phyloP scores from a whole-genome alignment of 768 basidiomycete species.

The Leccinum arenicola region DNA sequence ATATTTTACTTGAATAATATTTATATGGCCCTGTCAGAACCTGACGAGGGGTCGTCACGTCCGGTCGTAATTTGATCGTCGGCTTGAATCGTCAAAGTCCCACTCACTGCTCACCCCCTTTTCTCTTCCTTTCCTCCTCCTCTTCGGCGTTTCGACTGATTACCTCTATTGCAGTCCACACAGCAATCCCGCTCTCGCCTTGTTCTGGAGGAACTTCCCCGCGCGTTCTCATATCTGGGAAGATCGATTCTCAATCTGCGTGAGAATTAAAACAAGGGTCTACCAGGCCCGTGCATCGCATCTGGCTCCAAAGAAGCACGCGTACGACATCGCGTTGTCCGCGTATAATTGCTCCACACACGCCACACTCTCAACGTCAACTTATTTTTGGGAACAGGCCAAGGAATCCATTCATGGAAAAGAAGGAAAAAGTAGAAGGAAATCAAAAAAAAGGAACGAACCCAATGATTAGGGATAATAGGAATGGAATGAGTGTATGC shows the following conservation, averaged over 20 bases:
- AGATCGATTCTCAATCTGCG: conserved; percentile 8
- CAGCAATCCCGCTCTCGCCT: not conserved
- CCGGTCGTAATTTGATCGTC: not conserved
- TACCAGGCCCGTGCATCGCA: conserved; percentile 1
- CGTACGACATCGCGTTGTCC: not conserved
- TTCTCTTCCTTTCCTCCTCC: not conserved
- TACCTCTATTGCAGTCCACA: not conserved
- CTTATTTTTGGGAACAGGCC: conserved; percentile 7
- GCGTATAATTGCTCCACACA: not conserved
- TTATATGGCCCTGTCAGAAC: not conserved
- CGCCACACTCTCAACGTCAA: conserved; percentile 4
- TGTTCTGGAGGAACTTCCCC: not conserved
- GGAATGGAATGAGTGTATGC: conserved; percentile 25
- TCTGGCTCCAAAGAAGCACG: not conserved
- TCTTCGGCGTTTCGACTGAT: not conserved
- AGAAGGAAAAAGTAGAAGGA: not conserved
- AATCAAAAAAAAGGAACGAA: not conserved
- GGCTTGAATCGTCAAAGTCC: not conserved
- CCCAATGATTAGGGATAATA: conserved; percentile 9
- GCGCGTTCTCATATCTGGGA: conserved; percentile 16
- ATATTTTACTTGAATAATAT: not conserved
- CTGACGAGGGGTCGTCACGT: not conserved
- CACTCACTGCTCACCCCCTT: not conserved
- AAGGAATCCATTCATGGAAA: conserved; percentile 18
- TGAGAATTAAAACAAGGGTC: conserved; percentile 11